Evolutionary conservation across 1,139 yeast genomes (phyloP).

Genomic region (Suhomyces terraborum): DNA sequence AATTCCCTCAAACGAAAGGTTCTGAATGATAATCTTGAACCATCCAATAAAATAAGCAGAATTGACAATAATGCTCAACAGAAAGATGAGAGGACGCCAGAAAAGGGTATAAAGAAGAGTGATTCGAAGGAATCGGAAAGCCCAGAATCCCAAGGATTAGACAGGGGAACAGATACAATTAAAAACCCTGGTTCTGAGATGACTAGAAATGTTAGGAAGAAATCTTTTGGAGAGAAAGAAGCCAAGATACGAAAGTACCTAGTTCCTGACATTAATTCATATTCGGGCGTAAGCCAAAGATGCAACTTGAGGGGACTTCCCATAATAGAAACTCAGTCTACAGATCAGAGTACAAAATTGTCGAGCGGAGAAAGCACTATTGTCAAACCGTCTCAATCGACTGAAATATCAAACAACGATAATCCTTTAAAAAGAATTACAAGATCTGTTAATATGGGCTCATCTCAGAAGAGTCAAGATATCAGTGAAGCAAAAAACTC

Average conservation of each 20-base stretch:
- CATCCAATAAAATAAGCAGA: too few species aligned
- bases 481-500: too few species aligned
- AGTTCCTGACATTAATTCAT: conserved; percentile 1
- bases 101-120: too few species aligned
- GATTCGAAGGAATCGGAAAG: too few species aligned
- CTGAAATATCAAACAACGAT: background rate
- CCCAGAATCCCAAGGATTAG: too few species aligned
- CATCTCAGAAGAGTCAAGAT: background rate
- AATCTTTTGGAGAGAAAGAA: background rate
- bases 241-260: background rate
- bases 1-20: too few species aligned
- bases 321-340: background rate
- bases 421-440: background rate
- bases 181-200: background rate
- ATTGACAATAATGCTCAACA: too few species aligned
- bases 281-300: background rate
- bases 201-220: background rate
- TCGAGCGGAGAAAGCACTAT: background rate
- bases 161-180: background rate
- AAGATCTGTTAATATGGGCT: background rate
- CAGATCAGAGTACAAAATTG: background rate
- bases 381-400: background rate
- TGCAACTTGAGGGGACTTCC: background rate
- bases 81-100: too few species aligned
- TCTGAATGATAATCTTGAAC: too few species aligned